Base-by-base conservation (phyloP, 345 rosid species). In the Hibiscus syriacus region DNA sequence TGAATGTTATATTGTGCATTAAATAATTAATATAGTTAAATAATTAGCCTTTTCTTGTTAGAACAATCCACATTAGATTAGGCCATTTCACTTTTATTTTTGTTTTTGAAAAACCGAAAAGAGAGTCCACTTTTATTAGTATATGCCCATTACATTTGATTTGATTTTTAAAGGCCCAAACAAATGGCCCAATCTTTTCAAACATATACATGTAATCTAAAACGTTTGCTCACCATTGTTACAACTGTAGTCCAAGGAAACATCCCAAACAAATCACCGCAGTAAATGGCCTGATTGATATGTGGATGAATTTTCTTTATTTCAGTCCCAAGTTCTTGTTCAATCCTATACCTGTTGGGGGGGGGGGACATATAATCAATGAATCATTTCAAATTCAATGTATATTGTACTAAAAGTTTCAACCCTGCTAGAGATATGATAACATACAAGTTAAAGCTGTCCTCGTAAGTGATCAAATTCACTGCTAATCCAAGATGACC, bases 401-500 rank as follows among this genome's bases (percentile, higher is more conserved):
- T 12, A 58, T 34, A 63, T 26, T 2, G 6, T 13, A 48, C 29
- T 4, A 55, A 30, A 50, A 13, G 11, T 26, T 20, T 23, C 55
- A 16, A 1, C 32, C 22, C 53, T 48, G 55, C 39, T 68, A 17
- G 50, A 46, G 25, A 64, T 55, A 43, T 25, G 41, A 25, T 17
- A 9, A 29, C 79, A 61, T 84, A 94, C 99, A 94, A 80, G 83
- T 94, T 94, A 80, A 92, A 94, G 69, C 99, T 97, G 76, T 94
- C 99, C 83, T 94, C 99, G 39, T 86, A 94, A 49, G 99, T 94
- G 73, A 94, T 90, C 85, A 94, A 80, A 83, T 94, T 94, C 83
- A 94, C 99, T 68, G 99, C 99, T 67, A 94, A 73, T 13, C 99
- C 99, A 41, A 94, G 99, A 80, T 94, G 99, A 46, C 99, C 99